phyloP scores from a whole-genome alignment of 1,284 basidiomycete species.

The Rhodotorula sp. region DNA sequence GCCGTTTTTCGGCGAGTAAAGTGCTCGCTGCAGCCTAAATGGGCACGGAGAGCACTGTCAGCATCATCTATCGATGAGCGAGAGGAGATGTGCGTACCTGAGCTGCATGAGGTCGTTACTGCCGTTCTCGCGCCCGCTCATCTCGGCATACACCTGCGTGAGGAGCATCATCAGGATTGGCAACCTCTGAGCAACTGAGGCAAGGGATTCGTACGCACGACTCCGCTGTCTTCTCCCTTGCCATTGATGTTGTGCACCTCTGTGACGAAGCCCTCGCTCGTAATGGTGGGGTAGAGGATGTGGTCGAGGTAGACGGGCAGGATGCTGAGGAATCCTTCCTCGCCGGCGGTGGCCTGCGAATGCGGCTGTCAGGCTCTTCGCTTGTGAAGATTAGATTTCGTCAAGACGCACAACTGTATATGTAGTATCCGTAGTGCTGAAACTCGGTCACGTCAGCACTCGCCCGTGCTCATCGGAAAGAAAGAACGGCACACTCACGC shows the following conservation, averaged over 20 bases:
- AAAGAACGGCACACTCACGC: neutral
- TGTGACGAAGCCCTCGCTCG: slow-evolving; percentile 83
- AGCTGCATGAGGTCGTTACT: slow-evolving; percentile 86
- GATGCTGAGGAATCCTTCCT: slow-evolving; percentile 90
- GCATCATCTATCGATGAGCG: neutral
- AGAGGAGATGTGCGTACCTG: slow-evolving; percentile 55
- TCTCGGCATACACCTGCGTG: slow-evolving; percentile 52
- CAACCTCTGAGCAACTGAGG: too few relatives aligned
- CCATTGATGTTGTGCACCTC: slow-evolving; percentile 81
- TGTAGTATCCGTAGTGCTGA: slow-evolving; percentile 79
- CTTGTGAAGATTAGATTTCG: too few relatives aligned
- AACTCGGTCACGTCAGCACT: slow-evolving; percentile 38
- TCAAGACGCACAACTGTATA: slow-evolving; percentile 66
- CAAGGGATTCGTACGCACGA: slow-evolving; percentile 67
- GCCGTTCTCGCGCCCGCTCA: slow-evolving; percentile 97
- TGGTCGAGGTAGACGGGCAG: slow-evolving; percentile 93
- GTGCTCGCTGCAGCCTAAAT: slow-evolving; percentile 67
- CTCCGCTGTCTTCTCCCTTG: slow-evolving; percentile 87
- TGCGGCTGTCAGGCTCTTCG: neutral
- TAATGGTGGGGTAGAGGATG: slow-evolving; percentile 93
- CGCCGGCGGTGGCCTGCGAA: slow-evolving; percentile 77
- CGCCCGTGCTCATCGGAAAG: neutral
- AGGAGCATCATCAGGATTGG: slow-evolving; percentile 55
- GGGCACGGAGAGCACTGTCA: neutral
- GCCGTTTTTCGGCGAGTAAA: slow-evolving; percentile 79